Evolutionary conservation across 345 rosid species (phyloP), one percentile per base, ranked within the genome.

Genomic region (Orychophragmus violaceus): DNA sequence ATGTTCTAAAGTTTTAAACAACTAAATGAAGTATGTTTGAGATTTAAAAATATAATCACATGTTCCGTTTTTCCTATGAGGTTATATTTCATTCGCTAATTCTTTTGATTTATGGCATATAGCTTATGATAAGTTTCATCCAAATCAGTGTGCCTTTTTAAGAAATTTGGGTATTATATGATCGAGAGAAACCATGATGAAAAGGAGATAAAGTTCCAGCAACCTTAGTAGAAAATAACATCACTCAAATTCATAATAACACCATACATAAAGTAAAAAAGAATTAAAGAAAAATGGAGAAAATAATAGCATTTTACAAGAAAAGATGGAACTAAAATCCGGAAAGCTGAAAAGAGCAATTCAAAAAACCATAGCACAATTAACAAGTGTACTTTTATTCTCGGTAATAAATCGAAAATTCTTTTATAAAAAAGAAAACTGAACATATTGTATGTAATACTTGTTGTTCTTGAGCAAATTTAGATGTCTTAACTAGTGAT

Each of bases 101-200:
- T 17, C 18, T 56, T 23, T 56, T 10, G 10, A 5, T 36, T 39
- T 39, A 44, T 24, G 10, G 62, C 28, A 49, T 48, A 49, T 48
- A 23, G 32, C 50, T n/a, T 35, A 14, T 50, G 53, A 30, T 59
- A 48, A 25, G 28, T 71, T 71, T 73, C 70, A 75, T 74, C 80
- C 79, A 81, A 79, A 80, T 77, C 77, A 78, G 63, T 41, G 17
- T 42, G 76, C 85, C 80, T 81, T 82, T 80, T 35, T 3, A 59
- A 68, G 76, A 85, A 79, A 76, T 83, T 78, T 54, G 83, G 87
- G 88, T 76, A 82, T 83, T 78, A 81, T 80, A 77, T 81, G n/a
- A n/a, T n/a, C n/a, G 77, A 79, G 79, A 77, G 70, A 72, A 75
- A 66, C 73, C 35, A 45, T 6, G 79, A 78, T 5, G 18, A 71